Evolutionary conservation across 305 asterid genomes (phyloP), one percentile per base, ranked within the genome.

Genomic region (Fraxinus dipetala): DNA sequence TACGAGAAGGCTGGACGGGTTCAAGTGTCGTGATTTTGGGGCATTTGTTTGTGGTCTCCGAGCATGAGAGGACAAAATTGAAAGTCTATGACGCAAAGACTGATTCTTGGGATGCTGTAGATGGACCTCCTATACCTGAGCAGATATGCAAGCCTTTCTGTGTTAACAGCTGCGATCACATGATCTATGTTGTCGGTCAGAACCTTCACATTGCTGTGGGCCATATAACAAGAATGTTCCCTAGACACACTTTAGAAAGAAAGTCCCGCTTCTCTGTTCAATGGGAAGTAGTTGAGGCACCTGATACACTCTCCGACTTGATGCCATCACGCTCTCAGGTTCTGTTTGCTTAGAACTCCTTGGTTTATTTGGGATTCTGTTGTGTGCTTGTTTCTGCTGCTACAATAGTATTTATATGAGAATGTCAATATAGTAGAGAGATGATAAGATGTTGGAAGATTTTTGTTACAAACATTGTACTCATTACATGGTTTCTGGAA

Each of bases 1-100:
- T 94, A 20, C 83, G 99, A 38, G 99, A 95, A 83, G 99, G 99
- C 24, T 95, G 99, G 99, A 95, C 99, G 0, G 99, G 99, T 20
- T 94, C 99, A 0, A 95, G 99, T n/a, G 95, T 91, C 0, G 99
- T 95, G 67, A 87, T 95, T 0, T 75, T 88, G 56, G 91, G 86
- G 5, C 93, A 83, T 72, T 83, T 94, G 85, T 95, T 95, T 84
- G 99, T 95, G 70, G 96, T 94, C 79, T 89, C 99, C 0, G 99
- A 95, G 87, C 97, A 94, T 13, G 99, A 95, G 74, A 87, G 97
- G 72, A 94, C 98, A 3, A 92, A 91, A 67, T 84, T 95, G 77
- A 95, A 95, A 92, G 97, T 94, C 22, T 95, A 95, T 81, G 92
- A 95, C 78, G 56, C 83, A 0, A 89, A 83, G 78, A 86, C 70